Evolutionary conservation across 108 stramenopile species (phyloP), one percentile per base, ranked within the genome.

Genomic region (Skeletonema grethae): DNA sequence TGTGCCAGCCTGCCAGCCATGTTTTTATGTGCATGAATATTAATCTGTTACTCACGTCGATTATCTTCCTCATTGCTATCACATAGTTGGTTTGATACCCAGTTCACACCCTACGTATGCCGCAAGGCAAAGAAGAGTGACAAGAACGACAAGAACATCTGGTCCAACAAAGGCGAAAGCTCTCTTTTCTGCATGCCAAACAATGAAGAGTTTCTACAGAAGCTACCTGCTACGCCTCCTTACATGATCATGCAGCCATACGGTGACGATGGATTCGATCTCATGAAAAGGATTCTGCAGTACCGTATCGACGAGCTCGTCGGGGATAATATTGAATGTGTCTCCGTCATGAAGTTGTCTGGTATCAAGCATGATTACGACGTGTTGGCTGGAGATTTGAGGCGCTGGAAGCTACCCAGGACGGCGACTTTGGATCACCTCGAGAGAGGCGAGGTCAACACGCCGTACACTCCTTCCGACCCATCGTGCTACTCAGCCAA

Each of bases 181-280:
- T 20, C 46, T n/a, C 36, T 78, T 11, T 78, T 78, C 28, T 71
- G 70, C 59, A 61, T 78, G 67, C 77, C 77, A 29, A 71, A 67
- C 38, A 78, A 78, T 53, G 70, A 70, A 34, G 39, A 38, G 7
- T 78, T 78, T 56, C 7, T 34, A 32, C 24, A 29, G 10, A 43
- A 15, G 13, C 62, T 77, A 29, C 59, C 64, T 18, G 31, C 39
- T n/a, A 61, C 43, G 34, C 32, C 58, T 39, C 77, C 77, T 4
- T 72, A 67, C 30, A 65, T 78, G 43, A 48, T 67, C 55, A 78
- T 78, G 77, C 65, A 67, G 65, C 70, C 77, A 1, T 60, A 71
- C 2, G 70, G 61, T 12, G 12, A 32, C n/a, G 77, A 65, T 35
- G 64, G 70, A 35, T 70, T 60, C 24, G 65, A 61, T 55, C 58